Evolutionary conservation across 2,329 filamentous ascomycete species (phyloP).

Genomic region (Paecilomyces dactylethromorphus): DNA sequence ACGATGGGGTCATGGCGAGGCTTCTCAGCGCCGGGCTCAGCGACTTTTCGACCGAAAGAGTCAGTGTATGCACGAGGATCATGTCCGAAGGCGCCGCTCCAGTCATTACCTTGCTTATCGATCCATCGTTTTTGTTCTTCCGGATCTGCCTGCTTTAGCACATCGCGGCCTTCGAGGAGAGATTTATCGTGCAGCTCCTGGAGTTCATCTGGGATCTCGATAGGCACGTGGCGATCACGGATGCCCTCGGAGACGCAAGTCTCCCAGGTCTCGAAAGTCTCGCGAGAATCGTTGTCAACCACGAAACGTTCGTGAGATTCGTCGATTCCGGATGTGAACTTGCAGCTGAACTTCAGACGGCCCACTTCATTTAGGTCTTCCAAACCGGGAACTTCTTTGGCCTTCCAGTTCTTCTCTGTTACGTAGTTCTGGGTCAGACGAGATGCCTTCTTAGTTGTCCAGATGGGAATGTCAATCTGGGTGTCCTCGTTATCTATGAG

Average conservation of each 20-base stretch:
- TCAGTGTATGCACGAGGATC: conserved; percentile 61
- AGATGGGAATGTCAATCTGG: conserved; percentile 82
- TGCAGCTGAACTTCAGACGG: conserved; percentile 68
- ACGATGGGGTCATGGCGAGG: conserved; percentile 48
- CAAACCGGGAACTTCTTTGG: conserved; percentile 60
- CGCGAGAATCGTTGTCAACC: conserved; percentile 77
- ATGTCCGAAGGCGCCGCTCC: conserved; percentile 77
- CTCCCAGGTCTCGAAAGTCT: conserved; percentile 94
- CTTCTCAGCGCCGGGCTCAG: conserved; percentile 49
- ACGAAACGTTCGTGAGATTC: conserved; percentile 78
- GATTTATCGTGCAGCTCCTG: conserved; percentile 76
- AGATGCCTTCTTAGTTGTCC: conserved; percentile 68
- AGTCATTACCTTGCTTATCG: conserved; percentile 72
- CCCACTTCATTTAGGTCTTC: conserved; percentile 73
- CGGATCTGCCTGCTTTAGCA: conserved; percentile 62
- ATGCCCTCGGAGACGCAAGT: conserved; percentile 85
- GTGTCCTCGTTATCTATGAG: conserved; percentile 72
- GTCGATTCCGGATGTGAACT: conserved; percentile 87
- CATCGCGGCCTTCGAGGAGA: conserved; percentile 70
- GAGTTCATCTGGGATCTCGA: conserved; percentile 66
- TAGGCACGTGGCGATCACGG: conserved; percentile 60
- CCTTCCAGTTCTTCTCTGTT: conserved; percentile 65
- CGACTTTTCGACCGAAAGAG: conserved; percentile 44
- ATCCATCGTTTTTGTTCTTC: conserved; percentile 72
- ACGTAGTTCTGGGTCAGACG: conserved; percentile 89